Conservation (phyloP, 805 yeast species). For the Hanseniaspora mollemarum region DNA sequence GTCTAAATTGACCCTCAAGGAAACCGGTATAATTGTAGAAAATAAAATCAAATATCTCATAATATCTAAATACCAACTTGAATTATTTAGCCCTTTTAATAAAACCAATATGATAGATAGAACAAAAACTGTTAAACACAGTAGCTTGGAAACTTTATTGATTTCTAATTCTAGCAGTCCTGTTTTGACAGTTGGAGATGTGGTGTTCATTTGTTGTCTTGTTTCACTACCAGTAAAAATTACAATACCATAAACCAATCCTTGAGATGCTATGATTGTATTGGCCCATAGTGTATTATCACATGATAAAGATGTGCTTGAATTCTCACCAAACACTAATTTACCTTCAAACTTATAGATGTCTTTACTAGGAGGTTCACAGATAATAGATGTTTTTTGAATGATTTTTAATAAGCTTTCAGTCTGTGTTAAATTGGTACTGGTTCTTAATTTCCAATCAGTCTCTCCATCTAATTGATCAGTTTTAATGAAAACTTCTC, state of each 20-base stretch:
- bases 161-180: constrained; percentile 87
- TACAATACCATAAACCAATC: constrained; percentile 77
- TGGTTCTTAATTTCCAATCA: constrained; percentile 89
- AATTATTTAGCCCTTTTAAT: constrained; percentile 54
- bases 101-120: constrained; percentile 69
- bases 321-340: constrained; percentile 45
- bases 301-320: constrained; percentile 53
- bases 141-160: constrained; percentile 72
- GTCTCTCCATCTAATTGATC: constrained; percentile 99
- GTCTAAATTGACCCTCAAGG: constrained; percentile 85
- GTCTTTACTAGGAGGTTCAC: constrained; percentile 72
- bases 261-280: constrained; percentile 82
- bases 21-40: constrained; percentile 92
- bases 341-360: constrained; percentile 77
- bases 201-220: constrained; percentile 88
- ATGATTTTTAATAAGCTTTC: constrained; percentile 39
- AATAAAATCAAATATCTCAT: constrained; percentile 84
- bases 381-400: constrained; percentile 46
- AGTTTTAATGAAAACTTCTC: constrained; percentile 88
- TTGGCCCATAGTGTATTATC: constrained; percentile 98
- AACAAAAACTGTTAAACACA: constrained; percentile 75
- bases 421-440: constrained; percentile 60
- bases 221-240: constrained; percentile 89
- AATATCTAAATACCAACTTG: constrained; percentile 79
- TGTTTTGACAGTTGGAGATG: constrained; percentile 72